phyloP scores from a whole-genome alignment of 805 yeast species.

The Debaryomyces hansenii region DNA sequence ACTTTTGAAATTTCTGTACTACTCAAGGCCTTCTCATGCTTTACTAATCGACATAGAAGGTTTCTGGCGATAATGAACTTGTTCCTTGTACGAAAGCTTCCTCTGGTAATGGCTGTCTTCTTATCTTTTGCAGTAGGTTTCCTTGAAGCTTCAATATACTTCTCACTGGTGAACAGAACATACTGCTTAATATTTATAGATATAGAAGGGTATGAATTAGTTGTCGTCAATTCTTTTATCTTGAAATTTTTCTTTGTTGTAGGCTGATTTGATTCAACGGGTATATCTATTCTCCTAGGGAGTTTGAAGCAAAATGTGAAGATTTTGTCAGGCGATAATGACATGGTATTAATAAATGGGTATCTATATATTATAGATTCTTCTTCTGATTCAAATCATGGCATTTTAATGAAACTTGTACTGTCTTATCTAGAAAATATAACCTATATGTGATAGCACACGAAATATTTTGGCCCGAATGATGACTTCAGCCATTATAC shows the following conservation, averaged over 20 bases:
- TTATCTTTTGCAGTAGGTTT: background rate
- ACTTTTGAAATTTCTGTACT: conserved; percentile 10
- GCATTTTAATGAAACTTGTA: too few relatives aligned
- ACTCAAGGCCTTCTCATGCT: conserved; percentile 5
- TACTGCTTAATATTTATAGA: conserved; percentile 5
- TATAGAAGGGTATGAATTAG: conserved; percentile 7
- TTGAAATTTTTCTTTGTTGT: background rate
- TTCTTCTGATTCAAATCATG: too few relatives aligned
- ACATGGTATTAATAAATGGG: background rate
- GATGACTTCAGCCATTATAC: too few relatives aligned
- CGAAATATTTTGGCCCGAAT: too few relatives aligned
- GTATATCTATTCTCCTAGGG: background rate
- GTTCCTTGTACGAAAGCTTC: conserved; percentile 14
- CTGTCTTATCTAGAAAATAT: too few relatives aligned
- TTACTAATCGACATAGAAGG: conserved; percentile 12
- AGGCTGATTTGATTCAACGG: background rate
- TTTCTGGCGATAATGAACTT: conserved; percentile 20
- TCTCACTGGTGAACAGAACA: conserved; percentile 1
- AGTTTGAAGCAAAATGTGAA: conserved; percentile 3
- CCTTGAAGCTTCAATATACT: conserved; percentile 4
- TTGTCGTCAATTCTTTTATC: conserved; percentile 3
- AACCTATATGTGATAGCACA: too few relatives aligned
- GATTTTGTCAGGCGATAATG: background rate
- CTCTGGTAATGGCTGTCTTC: conserved; percentile 1
- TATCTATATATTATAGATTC: too few relatives aligned